Evolutionary conservation across 176 grass and related monocot genomes (phyloP).

Genomic region (Carex littledalei): DNA sequence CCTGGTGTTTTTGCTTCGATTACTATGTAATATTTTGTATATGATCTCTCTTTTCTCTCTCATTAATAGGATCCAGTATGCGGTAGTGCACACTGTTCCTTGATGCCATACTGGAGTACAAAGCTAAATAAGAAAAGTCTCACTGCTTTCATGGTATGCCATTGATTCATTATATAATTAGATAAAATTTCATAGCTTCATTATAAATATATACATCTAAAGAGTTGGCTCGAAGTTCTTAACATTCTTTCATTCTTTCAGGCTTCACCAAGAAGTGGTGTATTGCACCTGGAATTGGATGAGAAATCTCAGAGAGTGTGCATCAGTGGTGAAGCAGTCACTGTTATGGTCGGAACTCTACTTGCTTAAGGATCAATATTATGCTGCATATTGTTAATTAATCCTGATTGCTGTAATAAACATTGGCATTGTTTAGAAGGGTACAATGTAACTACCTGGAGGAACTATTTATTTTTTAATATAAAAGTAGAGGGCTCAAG

Average conservation of each 20-base stretch:
- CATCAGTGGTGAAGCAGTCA: constrained; percentile 64
- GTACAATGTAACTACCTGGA: not conserved
- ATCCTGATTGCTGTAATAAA: not conserved
- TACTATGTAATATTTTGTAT: not conserved
- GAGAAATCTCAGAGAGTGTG: constrained; percentile 36
- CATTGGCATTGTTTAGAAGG: not conserved
- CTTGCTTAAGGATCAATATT: constrained; percentile 25
- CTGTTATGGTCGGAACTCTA: constrained; percentile 48
- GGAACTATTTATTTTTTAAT: too few species aligned
- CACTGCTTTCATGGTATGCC: constrained; percentile 49
- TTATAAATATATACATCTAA: not conserved
- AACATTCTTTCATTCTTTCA: not conserved
- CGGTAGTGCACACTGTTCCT: constrained; percentile 56
- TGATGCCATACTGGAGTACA: constrained; percentile 65
- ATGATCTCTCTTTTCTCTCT: not conserved
- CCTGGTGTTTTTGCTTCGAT: not conserved
- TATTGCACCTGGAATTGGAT: constrained; percentile 47
- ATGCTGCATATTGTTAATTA: not conserved
- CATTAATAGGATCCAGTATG: constrained; percentile 59
- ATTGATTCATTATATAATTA: not conserved
- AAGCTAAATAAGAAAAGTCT: constrained; percentile 62
- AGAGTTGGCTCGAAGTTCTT: not conserved
- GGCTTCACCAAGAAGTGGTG: constrained; percentile 62
- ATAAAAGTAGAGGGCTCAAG: too few species aligned
- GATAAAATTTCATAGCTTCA: not conserved